A percentile compares a stretch with the other conserved stretches of the same genome.
Conservation (phyloP, 2,329 filamentous ascomycete genomes). For the Aspergillus hiratsukae region DNA sequence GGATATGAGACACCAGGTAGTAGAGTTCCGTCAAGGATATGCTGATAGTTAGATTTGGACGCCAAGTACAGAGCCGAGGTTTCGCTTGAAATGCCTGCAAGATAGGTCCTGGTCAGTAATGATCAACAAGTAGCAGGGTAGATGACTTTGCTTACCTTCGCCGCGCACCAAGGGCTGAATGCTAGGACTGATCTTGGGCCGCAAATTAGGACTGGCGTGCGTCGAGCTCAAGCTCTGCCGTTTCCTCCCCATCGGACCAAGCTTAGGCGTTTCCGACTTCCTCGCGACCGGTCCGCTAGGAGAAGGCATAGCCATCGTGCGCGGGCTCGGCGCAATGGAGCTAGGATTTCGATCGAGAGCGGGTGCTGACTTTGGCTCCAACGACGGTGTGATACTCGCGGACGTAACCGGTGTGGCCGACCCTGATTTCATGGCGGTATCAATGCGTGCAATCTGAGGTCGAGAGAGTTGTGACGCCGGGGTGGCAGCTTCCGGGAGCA, state of each 20-base stretch:
- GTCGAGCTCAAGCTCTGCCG: constrained; percentile 65
- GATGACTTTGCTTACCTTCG: constrained; percentile 47
- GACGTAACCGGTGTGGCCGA: constrained; percentile 55
- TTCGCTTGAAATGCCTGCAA: constrained; percentile 49
- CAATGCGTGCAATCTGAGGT: constrained; percentile 47
- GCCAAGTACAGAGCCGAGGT: constrained; percentile 72
- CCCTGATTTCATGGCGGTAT: constrained; percentile 40
- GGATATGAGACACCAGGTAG: constrained; percentile 89
- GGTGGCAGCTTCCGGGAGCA: constrained; percentile 68
- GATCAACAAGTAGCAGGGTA: constrained; percentile 19
- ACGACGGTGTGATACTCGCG: constrained; percentile 58
- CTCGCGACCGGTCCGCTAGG: constrained; percentile 41
- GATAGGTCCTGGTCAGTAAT: constrained; percentile 8
- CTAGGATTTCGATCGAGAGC: constrained; percentile 14
- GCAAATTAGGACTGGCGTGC: constrained; percentile 78
- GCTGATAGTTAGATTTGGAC: constrained; percentile 96
- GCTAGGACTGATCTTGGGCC: constrained; percentile 86
- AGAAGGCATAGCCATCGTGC: constrained; percentile 50
- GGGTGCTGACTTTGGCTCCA: constrained; percentile 34
- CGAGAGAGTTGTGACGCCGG: constrained; percentile 40
- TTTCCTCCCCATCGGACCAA: constrained; percentile 57
- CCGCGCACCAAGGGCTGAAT: constrained; percentile 86
- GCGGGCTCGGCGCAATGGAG: constrained; percentile 50
- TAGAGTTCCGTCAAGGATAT: constrained; percentile 88
- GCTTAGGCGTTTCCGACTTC: constrained; percentile 46